Evolutionary conservation across 1,139 yeast genomes (phyloP).

Genomic region (Geotrichum europaeum): DNA sequence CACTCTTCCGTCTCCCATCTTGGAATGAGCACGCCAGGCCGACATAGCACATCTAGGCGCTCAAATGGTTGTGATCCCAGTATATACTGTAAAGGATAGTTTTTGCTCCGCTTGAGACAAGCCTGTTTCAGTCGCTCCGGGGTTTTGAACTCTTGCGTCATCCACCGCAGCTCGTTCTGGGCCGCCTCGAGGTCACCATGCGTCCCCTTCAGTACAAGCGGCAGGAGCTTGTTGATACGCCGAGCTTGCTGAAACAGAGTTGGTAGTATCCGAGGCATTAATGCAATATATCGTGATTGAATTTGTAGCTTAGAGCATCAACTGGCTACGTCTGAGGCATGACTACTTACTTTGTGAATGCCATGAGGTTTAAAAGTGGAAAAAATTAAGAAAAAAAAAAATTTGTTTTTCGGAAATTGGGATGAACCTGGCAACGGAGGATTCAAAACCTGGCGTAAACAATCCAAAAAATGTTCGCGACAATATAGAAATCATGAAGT

Average conservation of each 20-base stretch:
- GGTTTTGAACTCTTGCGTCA: constrained; percentile 36
- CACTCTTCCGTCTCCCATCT: constrained; percentile 97
- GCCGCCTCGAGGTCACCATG: constrained; percentile 26
- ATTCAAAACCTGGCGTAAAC: neutral
- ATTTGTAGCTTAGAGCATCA: neutral
- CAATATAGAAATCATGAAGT: neutral
- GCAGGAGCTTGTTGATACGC: constrained; percentile 21
- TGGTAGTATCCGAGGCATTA: constrained; percentile 19
- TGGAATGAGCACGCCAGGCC: constrained; percentile 71
- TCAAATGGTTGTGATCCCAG: constrained; percentile 88
- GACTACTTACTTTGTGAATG: neutral
- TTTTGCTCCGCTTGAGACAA: constrained; percentile 30
- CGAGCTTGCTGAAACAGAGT: constrained; percentile 17
- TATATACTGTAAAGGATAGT: constrained; percentile 75
- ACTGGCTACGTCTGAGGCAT: neutral
- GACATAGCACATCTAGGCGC: constrained; percentile 51
- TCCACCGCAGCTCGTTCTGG: constrained; percentile 48
- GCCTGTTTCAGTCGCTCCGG: constrained; percentile 22
- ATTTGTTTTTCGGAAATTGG: neutral
- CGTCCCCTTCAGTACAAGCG: constrained; percentile 24
- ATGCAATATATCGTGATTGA: neutral
- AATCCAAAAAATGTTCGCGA: neutral
- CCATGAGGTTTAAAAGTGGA: neutral
- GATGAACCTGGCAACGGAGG: neutral
- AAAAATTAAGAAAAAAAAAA: neutral